Percentiles rank a stretch among this genome's conserved stretches.
phyloP scores from a whole-genome alignment of 2,329 filamentous ascomycete species.

The Xylaria polymorpha region DNA sequence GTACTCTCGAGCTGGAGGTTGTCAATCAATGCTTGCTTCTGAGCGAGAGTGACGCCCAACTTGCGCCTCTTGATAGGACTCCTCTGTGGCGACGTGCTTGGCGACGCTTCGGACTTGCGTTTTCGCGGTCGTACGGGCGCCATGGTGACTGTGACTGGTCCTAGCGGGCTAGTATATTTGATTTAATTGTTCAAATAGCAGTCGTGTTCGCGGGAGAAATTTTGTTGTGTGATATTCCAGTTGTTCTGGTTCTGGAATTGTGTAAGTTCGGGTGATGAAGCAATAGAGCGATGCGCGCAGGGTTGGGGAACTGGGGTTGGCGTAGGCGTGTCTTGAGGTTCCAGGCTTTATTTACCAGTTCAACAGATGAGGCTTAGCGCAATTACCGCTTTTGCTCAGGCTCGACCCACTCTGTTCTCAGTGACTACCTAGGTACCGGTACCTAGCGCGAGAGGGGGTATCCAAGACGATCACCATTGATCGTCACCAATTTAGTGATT shows the following conservation, averaged over 20 bases:
- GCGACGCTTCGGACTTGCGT: slow-evolving; percentile 57
- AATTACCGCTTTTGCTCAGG: too few species aligned
- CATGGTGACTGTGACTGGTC: slow-evolving; percentile 39
- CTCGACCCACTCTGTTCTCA: too few species aligned
- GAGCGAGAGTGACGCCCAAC: slow-evolving; percentile 71
- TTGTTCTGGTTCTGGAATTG: slow-evolving; percentile 19
- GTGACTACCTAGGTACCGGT: too few species aligned
- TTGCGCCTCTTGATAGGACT: slow-evolving; percentile 73
- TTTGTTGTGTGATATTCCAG: slow-evolving; percentile 18
- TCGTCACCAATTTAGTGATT: too few species aligned
- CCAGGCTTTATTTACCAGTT: neutral
- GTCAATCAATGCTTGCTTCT: slow-evolving; percentile 89
- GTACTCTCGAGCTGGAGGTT: slow-evolving; percentile 90
- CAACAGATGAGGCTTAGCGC: too few species aligned
- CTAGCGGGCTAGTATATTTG: neutral
- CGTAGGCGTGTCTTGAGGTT: slow-evolving; percentile 30
- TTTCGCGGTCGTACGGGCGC: slow-evolving; percentile 51
- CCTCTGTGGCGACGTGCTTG: slow-evolving; percentile 53
- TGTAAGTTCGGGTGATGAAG: neutral
- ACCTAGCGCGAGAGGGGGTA: too few species aligned
- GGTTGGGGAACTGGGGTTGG: slow-evolving; percentile 10
- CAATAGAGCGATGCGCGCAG: slow-evolving; percentile 14
- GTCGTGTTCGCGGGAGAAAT: slow-evolving; percentile 14
- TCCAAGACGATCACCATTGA: too few species aligned
- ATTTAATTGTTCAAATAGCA: slow-evolving; percentile 20